These are phyloP conservation scores for Hydnum rufescens DNA, from an alignment of 768 basidiomycete genomes.

Conservation along the genomic window DNA sequence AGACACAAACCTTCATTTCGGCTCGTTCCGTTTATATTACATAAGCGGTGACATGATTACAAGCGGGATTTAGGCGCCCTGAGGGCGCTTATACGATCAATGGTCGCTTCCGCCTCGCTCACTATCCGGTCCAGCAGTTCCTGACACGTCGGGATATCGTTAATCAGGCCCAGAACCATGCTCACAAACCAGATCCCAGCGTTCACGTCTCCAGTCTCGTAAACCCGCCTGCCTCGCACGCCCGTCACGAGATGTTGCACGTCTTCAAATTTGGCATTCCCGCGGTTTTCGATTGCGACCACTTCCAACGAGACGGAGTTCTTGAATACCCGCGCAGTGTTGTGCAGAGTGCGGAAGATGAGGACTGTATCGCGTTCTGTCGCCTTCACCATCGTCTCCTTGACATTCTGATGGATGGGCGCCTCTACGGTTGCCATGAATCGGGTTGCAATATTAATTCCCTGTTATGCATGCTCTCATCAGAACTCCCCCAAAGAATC, in stretches of 20 bases:
- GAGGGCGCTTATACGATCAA: constrained; percentile 27
- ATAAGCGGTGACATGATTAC: constrained; percentile 4
- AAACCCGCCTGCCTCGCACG: constrained; percentile 29
- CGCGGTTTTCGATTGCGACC: constrained; percentile 58
- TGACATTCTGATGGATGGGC: constrained; percentile 77
- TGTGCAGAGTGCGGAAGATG: constrained; percentile 73
- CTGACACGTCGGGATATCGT: constrained; percentile 69
- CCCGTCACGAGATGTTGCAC: constrained; percentile 35
- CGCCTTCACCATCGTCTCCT: constrained; percentile 69
- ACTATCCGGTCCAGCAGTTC: constrained; percentile 50
- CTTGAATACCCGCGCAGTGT: constrained; percentile 73
- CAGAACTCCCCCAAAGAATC: background rate
- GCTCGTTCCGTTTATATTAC: too few species aligned
- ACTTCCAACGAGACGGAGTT: constrained; percentile 72
- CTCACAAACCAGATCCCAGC: constrained; percentile 58
- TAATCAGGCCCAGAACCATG: constrained; percentile 29
- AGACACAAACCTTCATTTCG: too few species aligned
- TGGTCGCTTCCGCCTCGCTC: constrained; percentile 49
- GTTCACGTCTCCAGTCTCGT: constrained; percentile 69
- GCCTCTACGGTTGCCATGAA: constrained; percentile 87
- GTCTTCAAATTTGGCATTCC: constrained; percentile 78
- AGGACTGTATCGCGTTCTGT: constrained; percentile 52
- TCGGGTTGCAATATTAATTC: constrained; percentile 76
- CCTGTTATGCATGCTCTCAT: constrained; percentile 24
- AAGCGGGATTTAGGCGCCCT: constrained; percentile 11